These are phyloP conservation scores for Trichoderma lentiforme DNA, from an alignment of 2,329 filamentous ascomycete species.

Conservation along the genomic window DNA sequence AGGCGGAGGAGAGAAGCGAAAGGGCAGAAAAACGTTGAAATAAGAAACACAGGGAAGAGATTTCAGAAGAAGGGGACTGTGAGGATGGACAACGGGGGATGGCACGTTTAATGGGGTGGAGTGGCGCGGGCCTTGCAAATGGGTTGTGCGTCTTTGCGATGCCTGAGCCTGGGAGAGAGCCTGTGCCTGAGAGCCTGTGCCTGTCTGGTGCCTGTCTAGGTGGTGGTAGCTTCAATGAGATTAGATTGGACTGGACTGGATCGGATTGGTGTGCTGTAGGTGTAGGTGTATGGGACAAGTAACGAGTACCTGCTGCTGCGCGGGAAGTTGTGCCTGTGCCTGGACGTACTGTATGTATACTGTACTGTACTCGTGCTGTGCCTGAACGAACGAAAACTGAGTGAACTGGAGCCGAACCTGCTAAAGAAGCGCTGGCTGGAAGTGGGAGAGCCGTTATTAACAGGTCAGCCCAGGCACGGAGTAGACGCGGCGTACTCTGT, in stretches of 20 bases:
- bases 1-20: conserved; percentile 28
- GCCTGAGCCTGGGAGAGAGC: background rate
- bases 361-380: background rate
- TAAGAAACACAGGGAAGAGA: conserved; percentile 31
- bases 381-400: background rate
- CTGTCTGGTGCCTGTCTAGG: background rate
- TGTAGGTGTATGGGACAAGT: background rate
- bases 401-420: background rate
- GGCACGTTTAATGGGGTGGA: conserved; percentile 35
- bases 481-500: background rate
- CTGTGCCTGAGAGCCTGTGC: background rate
- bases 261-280: background rate
- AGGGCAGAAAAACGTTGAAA: conserved; percentile 23
- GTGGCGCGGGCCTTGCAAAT: conserved; percentile 11
- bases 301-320: background rate
- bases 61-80: conserved; percentile 28
- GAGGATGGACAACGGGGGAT: conserved; percentile 30
- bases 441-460: background rate
- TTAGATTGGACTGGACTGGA: background rate
- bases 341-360: background rate
- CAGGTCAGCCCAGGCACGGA: background rate
- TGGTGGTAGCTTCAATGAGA: background rate
- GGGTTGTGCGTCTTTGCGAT: background rate
- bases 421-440: background rate
- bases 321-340: background rate